Evolutionary conservation across 176 grass and related monocot genomes (phyloP), one percentile per base, ranked within the genome.

Genomic region (Oryza nivara): DNA sequence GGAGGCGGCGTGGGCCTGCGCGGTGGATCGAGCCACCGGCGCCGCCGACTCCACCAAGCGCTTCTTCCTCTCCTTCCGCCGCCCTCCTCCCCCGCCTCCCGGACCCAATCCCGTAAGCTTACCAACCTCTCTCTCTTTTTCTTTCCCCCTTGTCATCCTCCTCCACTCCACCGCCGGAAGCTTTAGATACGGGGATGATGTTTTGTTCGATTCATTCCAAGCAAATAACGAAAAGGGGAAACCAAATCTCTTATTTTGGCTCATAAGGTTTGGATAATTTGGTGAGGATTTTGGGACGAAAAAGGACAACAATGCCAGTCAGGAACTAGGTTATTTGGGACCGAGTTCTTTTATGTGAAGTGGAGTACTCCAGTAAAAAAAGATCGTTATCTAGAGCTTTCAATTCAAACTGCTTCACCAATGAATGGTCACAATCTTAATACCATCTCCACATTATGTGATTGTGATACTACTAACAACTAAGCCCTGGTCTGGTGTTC

Each of bases 21-120:
- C 87, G 72, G 84, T 95, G 70, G 88, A 95, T 86, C 75, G 88
- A 30, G 69, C 89, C 86, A 81, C 84, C 56, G 88, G 30, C 66
- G 83, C 68, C 7, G 83, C 90, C 58, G 88, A 91, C 56, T 95
- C 90, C 54, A 52, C 88, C 83, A 91, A 72, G 83, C 88, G 82
- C 67, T 93, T 93, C 91, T 70, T 92, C 67, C 81, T 92, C 74
- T 85, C 85, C 64, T 88, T 86, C 70, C 61, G 80, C 74, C 58
- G 79, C 54, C 44, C 43, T 1, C 64, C 48, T 16, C 86, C 56
- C 0, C 69, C 78, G 48, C 20, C 41, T 0, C 45, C 88, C 3
- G 63, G 48, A 47, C 74, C 89, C 66, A 85, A 86, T n/a, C 77
- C 93, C 22, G 93, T 96, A 85, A 91, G 86, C 77, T 32, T 6